A percentile compares a stretch with the other conserved stretches of the same genome.
Conservation (phyloP, 768 basidiomycete genomes). For the Calocera viscosa region DNA sequence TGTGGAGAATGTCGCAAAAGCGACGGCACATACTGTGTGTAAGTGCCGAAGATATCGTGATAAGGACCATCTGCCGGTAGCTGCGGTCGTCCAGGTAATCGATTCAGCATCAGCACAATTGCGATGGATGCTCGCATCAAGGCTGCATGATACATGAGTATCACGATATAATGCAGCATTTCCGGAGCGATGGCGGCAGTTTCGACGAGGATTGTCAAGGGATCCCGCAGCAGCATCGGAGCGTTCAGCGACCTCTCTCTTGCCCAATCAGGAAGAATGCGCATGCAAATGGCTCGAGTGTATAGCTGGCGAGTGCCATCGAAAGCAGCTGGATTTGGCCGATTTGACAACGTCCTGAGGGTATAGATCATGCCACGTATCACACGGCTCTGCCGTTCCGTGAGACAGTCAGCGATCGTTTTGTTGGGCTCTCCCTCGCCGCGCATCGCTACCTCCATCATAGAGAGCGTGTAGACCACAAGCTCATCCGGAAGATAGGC, state of each 20-base stretch:
- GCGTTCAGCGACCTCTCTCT: constrained; percentile 69
- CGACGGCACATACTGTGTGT: constrained; percentile 82
- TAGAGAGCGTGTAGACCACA: constrained; percentile 72
- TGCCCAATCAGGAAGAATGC: constrained; percentile 85
- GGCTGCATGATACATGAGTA: constrained; percentile 80
- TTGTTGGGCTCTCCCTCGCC: constrained; percentile 41
- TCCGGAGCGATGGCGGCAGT: constrained; percentile 82
- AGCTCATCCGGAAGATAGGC: constrained; percentile 88
- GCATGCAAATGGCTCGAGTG: constrained; percentile 76
- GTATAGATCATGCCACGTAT: constrained; percentile 63
- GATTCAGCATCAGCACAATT: constrained; percentile 64
- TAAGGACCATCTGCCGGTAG: constrained; percentile 32
- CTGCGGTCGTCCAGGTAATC: constrained; percentile 28
- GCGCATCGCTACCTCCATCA: constrained; percentile 68
- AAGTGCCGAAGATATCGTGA: constrained; percentile 65
- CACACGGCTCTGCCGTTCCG: constrained; percentile 65
- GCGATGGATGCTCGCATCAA: constrained; percentile 78
- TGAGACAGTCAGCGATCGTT: constrained; percentile 58
- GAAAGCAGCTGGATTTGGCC: constrained; percentile 55
- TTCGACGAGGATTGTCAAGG: constrained; percentile 80
- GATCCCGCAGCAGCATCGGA: constrained; percentile 79
- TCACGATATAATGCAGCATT: constrained; percentile 76
- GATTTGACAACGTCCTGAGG: constrained; percentile 48
- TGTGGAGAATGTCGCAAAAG: constrained; percentile 80
- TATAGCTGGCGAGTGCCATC: constrained; percentile 69